A percentile compares a stretch with the other conserved stretches of the same genome.
Evolutionary conservation across 495 filamentous ascomycete species (phyloP).

Genomic region (Tetracladium marchalianum): DNA sequence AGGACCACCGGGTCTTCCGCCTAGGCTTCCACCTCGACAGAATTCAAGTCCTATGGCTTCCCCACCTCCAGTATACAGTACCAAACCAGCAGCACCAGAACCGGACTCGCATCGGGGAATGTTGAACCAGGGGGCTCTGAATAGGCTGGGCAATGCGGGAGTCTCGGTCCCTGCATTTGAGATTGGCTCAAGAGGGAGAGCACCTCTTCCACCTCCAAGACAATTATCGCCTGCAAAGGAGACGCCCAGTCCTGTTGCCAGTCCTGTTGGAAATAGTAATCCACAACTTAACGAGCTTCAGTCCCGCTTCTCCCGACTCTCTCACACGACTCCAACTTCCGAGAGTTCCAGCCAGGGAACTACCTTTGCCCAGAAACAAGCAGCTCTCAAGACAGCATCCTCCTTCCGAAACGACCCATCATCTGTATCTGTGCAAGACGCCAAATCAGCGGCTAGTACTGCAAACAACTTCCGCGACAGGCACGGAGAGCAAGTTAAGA

Average conservation of each 20-base stretch:
- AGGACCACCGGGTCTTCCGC: conserved; percentile 49
- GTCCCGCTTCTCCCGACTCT: conserved; percentile 28
- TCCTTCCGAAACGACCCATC: conserved; percentile 45
- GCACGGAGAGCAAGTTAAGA: conserved; percentile 61
- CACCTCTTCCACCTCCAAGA: conserved; percentile 9
- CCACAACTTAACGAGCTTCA: conserved; percentile 55
- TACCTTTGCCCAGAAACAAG: conserved; percentile 51
- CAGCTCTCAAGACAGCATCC: conserved; percentile 45
- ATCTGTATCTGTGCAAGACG: conserved; percentile 47
- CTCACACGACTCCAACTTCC: conserved; percentile 18
- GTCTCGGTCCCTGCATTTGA: conserved; percentile 75
- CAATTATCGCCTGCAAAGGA: conserved; percentile 7
- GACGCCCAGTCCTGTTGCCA: conserved; percentile 5
- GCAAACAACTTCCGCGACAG: conserved; percentile 63
- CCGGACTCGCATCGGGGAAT: conserved; percentile 27
- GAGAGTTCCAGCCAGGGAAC: conserved; percentile 38
- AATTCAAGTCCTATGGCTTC: conserved; percentile 35
- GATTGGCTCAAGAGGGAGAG: conserved; percentile 40
- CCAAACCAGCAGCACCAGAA: conserved; percentile 16
- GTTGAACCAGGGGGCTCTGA: conserved; percentile 59
- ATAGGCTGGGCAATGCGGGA: conserved; percentile 63
- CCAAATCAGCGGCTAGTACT: conserved; percentile 44
- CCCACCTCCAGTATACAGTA: conserved; percentile 42
- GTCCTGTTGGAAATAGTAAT: background rate
- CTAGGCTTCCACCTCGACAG: conserved; percentile 64